Percentiles rank a stretch among this genome's conserved stretches.
Evolutionary conservation across 1,284 basidiomycete species (phyloP).

Genomic region (Ustilago esculenta): DNA sequence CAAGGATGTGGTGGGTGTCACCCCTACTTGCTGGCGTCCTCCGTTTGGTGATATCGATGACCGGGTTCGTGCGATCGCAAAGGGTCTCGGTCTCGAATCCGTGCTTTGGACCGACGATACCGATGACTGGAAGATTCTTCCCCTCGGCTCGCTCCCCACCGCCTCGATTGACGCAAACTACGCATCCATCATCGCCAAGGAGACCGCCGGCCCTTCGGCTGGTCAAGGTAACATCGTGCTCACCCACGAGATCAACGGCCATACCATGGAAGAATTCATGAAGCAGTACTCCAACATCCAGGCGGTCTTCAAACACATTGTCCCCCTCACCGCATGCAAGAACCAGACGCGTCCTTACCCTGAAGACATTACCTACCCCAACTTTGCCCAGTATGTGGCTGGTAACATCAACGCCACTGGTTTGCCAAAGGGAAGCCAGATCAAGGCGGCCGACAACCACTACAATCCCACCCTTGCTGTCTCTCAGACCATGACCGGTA

Average conservation of each 20-base stretch:
- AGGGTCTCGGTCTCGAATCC: constrained; percentile 69
- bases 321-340: constrained; percentile 63
- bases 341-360: constrained; percentile 68
- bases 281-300: constrained; percentile 57
- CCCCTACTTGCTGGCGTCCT: constrained; percentile 69
- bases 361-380: constrained; percentile 68
- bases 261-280: constrained; percentile 62
- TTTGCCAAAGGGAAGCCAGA: constrained; percentile 38
- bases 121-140: constrained; percentile 68
- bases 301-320: constrained; percentile 60
- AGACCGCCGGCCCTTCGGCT: constrained; percentile 67
- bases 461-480: constrained; percentile 30
- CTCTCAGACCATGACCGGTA: constrained; percentile 19
- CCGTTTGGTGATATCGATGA: constrained; percentile 72
- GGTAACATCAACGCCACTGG: constrained; percentile 57
- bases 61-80: constrained; percentile 71
- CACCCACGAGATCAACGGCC: constrained; percentile 63
- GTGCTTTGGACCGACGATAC: constrained; percentile 71
- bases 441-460: constrained; percentile 32
- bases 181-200: constrained; percentile 67
- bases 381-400: constrained; percentile 52
- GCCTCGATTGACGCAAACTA: constrained; percentile 69
- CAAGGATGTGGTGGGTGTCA: constrained; percentile 70
- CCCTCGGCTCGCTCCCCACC: constrained; percentile 63
- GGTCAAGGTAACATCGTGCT: constrained; percentile 66